Base-by-base conservation (phyloP, 305 asterid species). In the Striga hermonthica region DNA sequence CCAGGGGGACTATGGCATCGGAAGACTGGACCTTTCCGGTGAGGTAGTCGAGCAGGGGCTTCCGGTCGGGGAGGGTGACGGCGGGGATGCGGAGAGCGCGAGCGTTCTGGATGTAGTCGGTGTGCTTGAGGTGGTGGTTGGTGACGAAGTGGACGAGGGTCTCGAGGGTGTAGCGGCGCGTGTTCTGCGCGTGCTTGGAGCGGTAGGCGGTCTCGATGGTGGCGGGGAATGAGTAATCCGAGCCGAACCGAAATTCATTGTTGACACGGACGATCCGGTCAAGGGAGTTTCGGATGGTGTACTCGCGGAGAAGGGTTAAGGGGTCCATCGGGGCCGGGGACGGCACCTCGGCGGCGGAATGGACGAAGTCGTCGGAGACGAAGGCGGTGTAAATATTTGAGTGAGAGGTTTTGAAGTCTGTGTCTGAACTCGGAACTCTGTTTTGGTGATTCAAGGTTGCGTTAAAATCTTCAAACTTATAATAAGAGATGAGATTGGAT, bases 71-170 rank as follows among this genome's bases (percentile, higher is more conserved):
- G 53, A 90, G 82, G 2, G 96, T 86, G 79, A 90, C 92, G 64
- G 88, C 75, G 45, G 88, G 76, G 68, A 93, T 80, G 70, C 95
- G 88, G 52, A 76, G 80, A 34, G 89, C 73, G 57, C 90, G 91
- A 16, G 96, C 90, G 69, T 83, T 78, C 74, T 90, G 92, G 65
- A 90, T 74, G 76, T 93, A 93, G 0, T 90, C 95, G 4, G 93
- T 78, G 81, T 93, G 99, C 72, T 80, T 84, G 61, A 93, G 91
- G 75, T 82, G 81, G 76, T 80, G 95, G 54, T 86, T 80, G 69
- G 88, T 85, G 76, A 93, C 81, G 86, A 83, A 93, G 81, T 90
- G 86, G 67, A 88, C 80, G 63, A 93, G 95, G 89, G 97, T 84
- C 83, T 93, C 95, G 68, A 93, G 91, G 35, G 96, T 88, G 82